Evolutionary conservation across 768 basidiomycete species (phyloP), one percentile per base, ranked within the genome.

Genomic region (Naganishia vaughanmartiniae): DNA sequence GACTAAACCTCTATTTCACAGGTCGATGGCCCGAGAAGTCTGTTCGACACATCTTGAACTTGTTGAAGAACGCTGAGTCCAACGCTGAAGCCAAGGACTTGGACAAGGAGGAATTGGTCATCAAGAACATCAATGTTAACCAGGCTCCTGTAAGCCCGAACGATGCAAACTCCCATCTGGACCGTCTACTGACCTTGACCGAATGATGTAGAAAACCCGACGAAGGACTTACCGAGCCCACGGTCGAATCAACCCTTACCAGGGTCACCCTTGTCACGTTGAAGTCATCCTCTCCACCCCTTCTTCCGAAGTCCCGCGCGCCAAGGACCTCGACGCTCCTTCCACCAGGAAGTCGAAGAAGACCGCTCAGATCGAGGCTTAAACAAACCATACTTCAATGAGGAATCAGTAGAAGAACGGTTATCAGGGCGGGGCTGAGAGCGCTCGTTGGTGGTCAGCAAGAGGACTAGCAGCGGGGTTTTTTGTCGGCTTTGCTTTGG

Each of bases 1-100:
- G 34, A 58, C 57, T 19, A 15, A 58, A 24, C 24, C 34, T 31
- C 15, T 30, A 12, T n/a, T 56, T 19, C 15, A 6, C 42, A 97
- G 95, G 96, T 89, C 95, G 96, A 81, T 98, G 96, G 96, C 96
- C 96, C 81, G 94, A 92, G 85, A 98, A 99, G 85, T 97, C 93
- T 63, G 88, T 96, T 83, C 90, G 90, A 83, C 95, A 93, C 87
- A 89, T 99, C 81, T 86, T 89, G 73, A 89, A 91, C 75, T 88
- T 99, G 66, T 83, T 99, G 81, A 98, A 98, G 87, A 99, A 99
- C 83, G 96, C 96, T 53, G 95, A 98, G 83, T 89, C 96, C 76
- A 99, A 99, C 83, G 96, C 96, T 73, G 94, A 98, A 78, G 92
- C 92, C 77, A 99, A 72, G 86, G 92, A 88, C 83, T 85, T 99